Base-by-base conservation (phyloP, 345 rosid species). In the Hevea brasiliensis region DNA sequence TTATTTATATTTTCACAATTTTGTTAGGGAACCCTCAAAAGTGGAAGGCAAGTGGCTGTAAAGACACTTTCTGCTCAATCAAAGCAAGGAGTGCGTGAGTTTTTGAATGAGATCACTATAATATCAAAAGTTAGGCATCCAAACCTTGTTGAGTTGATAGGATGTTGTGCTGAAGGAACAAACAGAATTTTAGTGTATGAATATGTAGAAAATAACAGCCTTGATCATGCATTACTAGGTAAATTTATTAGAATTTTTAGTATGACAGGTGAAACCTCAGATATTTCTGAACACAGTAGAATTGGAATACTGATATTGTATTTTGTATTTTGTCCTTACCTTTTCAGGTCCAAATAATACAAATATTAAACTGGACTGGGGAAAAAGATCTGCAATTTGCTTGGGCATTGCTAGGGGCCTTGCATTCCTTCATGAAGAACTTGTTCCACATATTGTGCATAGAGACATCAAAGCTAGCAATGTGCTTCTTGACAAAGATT, bases 401-500 rank as follows among this genome's bases (percentile, higher is more conserved):
- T 54, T 88, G 80, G 97, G 98, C 45, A 83, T 91, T 72, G 99
- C 98, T 62, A 82, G 74, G 27, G 99, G 96, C 62, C 89, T 94
- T 71, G 85, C 89, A 59, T 94, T 82, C 76, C 98, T 94, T 80
- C 98, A 94, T 37, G 97, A 94, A 72, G 97, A 92, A 79, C 77
- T 88, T 10, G 85, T 79, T 24, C 98, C 97, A 3, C 98, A 57
- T 72, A 88, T 94, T 73, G 98, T 94, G 71, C 98, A 94, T 63
- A 87, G 98, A 76, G 98, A 94, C 80, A 90, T 94, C 76, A 94
- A 94, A 82, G 96, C 98, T 24, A 90, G 98, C 82, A 94, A 92
- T 77, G 83, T 94, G 78, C 97, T 94, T 71, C 93, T 94, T 42
- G 97, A 94, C 83, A 67, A 57, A 71, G 84, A 92, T 58, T 88